Percentiles rank a stretch among this genome's conserved stretches.
phyloP scores from a whole-genome alignment of 192 early-diverging fungal genomes.

The Coemansia sp. region DNA sequence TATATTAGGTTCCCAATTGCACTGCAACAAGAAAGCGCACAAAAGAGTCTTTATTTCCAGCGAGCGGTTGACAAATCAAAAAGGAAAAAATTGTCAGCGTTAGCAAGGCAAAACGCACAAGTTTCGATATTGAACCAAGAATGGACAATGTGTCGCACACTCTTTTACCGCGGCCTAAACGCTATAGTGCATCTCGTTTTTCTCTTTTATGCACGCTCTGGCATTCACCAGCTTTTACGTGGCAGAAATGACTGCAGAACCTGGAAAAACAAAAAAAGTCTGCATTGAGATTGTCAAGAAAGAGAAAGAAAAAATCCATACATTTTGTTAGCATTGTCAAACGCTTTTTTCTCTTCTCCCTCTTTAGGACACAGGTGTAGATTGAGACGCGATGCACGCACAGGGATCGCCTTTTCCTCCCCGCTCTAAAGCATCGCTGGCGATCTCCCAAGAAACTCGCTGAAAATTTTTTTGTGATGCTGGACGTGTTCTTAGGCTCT shows the following conservation, averaged over 20 bases:
- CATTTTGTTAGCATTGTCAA: not conserved
- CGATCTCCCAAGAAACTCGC: not conserved
- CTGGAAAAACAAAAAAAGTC: not conserved
- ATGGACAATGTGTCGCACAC: not conserved
- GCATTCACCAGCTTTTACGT: not conserved
- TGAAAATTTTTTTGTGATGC: not conserved
- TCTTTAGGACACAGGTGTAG: not conserved
- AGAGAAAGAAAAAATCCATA: not conserved
- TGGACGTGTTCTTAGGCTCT: not conserved
- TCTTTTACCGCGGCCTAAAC: not conserved
- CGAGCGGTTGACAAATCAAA: not conserved
- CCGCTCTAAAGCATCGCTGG: not conserved
- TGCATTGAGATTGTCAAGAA: constrained; percentile 4
- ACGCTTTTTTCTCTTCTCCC: not conserved
- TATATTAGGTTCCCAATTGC: not conserved
- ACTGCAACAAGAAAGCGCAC: not conserved
- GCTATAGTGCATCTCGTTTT: not conserved
- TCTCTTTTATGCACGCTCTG: not conserved
- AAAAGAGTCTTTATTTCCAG: not conserved
- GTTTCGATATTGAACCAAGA: not conserved
- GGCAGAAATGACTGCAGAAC: not conserved
- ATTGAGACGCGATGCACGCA: not conserved
- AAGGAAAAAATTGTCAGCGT: not conserved
- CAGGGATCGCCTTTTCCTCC: not conserved
- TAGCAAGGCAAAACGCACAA: not conserved